Percentiles rank a stretch among this genome's conserved stretches.
Conservation (phyloP, 1,139 yeast genomes). For the Kurtzmaniella quercitrusa region DNA sequence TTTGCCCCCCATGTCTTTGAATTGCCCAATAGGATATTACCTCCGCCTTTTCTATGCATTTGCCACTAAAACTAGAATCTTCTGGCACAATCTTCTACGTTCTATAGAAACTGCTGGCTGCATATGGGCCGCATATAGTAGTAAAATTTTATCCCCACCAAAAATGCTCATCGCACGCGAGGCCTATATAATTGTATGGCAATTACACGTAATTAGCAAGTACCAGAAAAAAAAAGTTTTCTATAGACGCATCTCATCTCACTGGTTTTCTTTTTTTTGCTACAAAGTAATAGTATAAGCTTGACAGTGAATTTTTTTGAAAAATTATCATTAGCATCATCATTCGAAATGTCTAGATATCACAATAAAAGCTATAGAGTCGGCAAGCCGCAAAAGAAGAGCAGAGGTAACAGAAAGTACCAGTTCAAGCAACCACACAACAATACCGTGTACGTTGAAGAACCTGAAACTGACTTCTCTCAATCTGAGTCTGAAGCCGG, state of each 20-base stretch:
- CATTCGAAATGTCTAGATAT: conserved; percentile 11
- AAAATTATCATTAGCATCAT: background rate
- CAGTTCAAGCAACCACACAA: conserved; percentile 32
- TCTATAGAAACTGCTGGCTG: background rate
- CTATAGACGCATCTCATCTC: conserved; percentile 3
- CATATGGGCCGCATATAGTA: background rate
- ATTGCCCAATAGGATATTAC: background rate
- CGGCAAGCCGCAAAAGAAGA: conserved; percentile 16
- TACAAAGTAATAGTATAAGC: background rate
- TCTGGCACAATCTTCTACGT: background rate
- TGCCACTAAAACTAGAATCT: background rate
- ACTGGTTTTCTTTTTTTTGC: conserved; percentile 10
- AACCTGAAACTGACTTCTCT: conserved; percentile 32
- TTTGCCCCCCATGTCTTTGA: background rate
- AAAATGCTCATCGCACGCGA: conserved; percentile 1
- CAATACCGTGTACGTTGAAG: conserved; percentile 37
- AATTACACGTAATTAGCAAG: background rate
- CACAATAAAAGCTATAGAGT: conserved; percentile 14
- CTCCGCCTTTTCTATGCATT: background rate
- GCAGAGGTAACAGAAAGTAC: conserved; percentile 24
- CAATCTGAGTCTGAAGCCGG: conserved; percentile 13
- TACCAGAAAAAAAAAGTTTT: background rate
- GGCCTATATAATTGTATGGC: background rate
- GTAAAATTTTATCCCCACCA: background rate
- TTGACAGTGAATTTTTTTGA: background rate